A percentile compares a stretch with the other conserved stretches of the same genome.
Evolutionary conservation across 1,139 yeast genomes (phyloP).

Genomic region (Saccharomyces pastorianus): DNA sequence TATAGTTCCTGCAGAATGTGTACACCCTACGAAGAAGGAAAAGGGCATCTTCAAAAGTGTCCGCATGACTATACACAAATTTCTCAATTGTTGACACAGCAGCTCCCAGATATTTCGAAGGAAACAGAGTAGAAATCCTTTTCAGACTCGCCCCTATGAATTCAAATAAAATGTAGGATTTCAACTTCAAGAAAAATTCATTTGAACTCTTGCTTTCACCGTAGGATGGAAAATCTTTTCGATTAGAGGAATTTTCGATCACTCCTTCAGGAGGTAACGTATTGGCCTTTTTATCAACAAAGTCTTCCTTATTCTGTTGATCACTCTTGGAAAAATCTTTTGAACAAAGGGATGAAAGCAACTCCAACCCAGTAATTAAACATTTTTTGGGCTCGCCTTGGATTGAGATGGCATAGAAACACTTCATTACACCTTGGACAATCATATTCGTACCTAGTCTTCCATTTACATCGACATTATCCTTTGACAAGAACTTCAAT

Average conservation of each 20-base stretch:
- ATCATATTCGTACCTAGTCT: conserved; percentile 12
- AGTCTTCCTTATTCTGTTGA: conserved; percentile 14
- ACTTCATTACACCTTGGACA: conserved; percentile 35
- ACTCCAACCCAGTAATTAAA: conserved; percentile 59
- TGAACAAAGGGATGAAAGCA: conserved; percentile 31
- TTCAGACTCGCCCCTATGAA: conserved; percentile 47
- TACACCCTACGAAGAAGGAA: conserved; percentile 58
- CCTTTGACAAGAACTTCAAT: conserved; percentile 34
- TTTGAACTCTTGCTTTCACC: conserved; percentile 12
- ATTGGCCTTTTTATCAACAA: conserved; percentile 1
- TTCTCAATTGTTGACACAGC: conserved; percentile 50
- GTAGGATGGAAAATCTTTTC: background rate
- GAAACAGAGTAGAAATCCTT: conserved; percentile 46
- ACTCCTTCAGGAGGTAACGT: background rate
- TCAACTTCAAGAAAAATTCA: conserved; percentile 32
- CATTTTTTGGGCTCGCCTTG: conserved; percentile 75
- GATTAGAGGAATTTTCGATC: background rate
- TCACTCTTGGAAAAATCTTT: conserved; percentile 14
- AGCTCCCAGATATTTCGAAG: conserved; percentile 70
- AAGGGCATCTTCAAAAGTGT: conserved; percentile 31
- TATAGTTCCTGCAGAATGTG: conserved; percentile 62
- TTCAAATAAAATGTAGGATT: conserved; percentile 60
- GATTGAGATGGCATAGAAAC: conserved; percentile 54
- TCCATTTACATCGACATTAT: conserved; percentile 18
- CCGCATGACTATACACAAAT: conserved; percentile 40